phyloP scores from a whole-genome alignment of 108 stramenopile species.

The Conticribra weissflogii region DNA sequence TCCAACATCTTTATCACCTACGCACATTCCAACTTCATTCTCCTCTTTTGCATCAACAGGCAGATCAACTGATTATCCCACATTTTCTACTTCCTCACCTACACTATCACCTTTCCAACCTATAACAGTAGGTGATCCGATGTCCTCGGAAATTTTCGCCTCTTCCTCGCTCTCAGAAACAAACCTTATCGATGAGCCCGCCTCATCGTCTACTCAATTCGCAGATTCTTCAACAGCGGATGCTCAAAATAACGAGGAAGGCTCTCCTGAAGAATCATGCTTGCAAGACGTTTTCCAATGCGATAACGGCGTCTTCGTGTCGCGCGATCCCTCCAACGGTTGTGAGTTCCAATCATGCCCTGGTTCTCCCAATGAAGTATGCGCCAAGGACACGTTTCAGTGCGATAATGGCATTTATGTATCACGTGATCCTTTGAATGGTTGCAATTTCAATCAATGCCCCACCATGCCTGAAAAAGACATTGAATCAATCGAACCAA shows the following conservation, averaged over 20 bases:
- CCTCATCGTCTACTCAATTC: too few species aligned
- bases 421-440: slow-evolving; percentile 13
- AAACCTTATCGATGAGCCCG: too few species aligned
- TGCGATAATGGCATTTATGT: slow-evolving; percentile 31
- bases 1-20: slow-evolving; percentile 8
- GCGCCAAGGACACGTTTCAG: slow-evolving; percentile 8
- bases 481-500: background rate
- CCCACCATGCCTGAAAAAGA: slow-evolving; percentile 6
- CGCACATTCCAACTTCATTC: background rate
- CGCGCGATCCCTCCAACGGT: slow-evolving; percentile 5
- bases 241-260: too few species aligned
- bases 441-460: slow-evolving; percentile 15
- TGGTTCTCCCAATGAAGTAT: background rate
- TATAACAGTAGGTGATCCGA: too few species aligned
- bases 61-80: background rate
- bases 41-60: slow-evolving; percentile 1
- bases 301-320: slow-evolving; percentile 9
- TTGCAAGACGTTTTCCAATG: background rate
- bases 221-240: too few species aligned
- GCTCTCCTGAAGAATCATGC: too few species aligned
- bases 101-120: too few species aligned
- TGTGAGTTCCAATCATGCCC: slow-evolving; percentile 24
- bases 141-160: too few species aligned
- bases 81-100: background rate
- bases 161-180: too few species aligned